Evolutionary conservation across 441 rosid species (phyloP), one percentile per base, ranked within the genome.

Genomic region (Croton laevigatus): DNA sequence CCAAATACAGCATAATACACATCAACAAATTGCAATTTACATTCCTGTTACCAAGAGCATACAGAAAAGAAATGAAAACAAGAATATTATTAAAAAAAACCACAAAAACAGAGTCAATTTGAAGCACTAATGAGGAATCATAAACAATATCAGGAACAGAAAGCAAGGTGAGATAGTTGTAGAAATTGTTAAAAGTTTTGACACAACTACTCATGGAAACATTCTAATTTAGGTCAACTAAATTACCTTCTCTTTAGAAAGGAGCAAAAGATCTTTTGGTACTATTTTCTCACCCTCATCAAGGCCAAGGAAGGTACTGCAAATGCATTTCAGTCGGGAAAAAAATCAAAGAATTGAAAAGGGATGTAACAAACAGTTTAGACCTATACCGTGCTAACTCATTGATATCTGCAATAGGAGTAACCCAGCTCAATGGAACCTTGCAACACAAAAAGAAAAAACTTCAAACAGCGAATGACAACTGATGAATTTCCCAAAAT

Each of bases 401-500:
- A 78, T 90, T 90, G 52, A 85, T 69, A 36, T 90, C 59, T 17
- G 94, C 92, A 80, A 91, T 90, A 49, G 97, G 98, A 16, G 97
- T 90, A 66, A 90, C 96, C 76, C 94, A 89, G 68, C 97, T 97
- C 72, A 91, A 76, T 0, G 98, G 83, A 6, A 91, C 97, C 97
- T 94, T 66, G 62, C 75, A 65, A 65, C 71, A 53, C 7, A 38
- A 11, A 76, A 62, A 75, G 13, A 45, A 38, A 67, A 66, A 75
- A 36, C 14, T 62, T 54, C 11, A 79, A 49, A 61, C 14, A 45
- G 58, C 60, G 59, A 74, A 76, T 51, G 37, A 46, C 22, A 54
- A 49, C 11, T 19, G 44, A 69, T n/a, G n/a, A 20, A 12, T 27
- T 70, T 38, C 34, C 11, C 12, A 20, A 36, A 19, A n/a, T 51